phyloP scores from a whole-genome alignment of 805 yeast species.

The Suhomyces prunicola region DNA sequence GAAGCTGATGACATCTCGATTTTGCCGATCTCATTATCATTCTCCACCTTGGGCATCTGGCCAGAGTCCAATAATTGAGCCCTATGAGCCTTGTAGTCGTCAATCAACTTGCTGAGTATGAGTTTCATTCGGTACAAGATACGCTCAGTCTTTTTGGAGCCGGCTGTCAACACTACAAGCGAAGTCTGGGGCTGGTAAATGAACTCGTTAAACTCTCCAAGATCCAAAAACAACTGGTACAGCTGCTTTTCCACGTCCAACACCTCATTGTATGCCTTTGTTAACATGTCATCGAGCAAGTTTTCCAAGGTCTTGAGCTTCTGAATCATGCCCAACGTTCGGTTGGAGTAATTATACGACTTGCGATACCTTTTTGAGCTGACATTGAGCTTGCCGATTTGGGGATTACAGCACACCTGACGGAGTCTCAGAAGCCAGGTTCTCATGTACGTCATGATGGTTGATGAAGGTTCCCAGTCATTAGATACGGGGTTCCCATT shows the following conservation, averaged over 20 bases:
- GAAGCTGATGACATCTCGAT: constrained; percentile 1
- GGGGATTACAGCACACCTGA: constrained; percentile 82
- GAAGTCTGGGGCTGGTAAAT: constrained; percentile 52
- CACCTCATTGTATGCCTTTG: constrained; percentile 50
- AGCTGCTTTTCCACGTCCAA: constrained; percentile 47
- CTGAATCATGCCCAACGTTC: constrained; percentile 19
- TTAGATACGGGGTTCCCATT: constrained; percentile 48
- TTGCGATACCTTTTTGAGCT: constrained; percentile 22
- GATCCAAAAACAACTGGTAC: constrained; percentile 45
- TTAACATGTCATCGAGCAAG: constrained; percentile 64
- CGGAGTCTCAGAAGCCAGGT: constrained; percentile 69
- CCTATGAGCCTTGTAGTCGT: constrained; percentile 23
- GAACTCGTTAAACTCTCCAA: constrained; percentile 70
- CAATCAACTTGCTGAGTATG: constrained; percentile 14
- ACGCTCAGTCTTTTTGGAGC: constrained; percentile 31
- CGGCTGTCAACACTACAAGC: constrained; percentile 40
- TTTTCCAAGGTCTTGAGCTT: constrained; percentile 52
- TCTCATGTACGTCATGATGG: constrained; percentile 49
- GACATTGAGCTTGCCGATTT: constrained; percentile 34
- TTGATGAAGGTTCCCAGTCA: constrained; percentile 47
- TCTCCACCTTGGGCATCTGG: constrained; percentile 3
- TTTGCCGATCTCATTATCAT: constrained; percentile 19
- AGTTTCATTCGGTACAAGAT: constrained; percentile 21
- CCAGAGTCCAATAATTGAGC: constrained; percentile 8
- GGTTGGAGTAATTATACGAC: constrained; percentile 12